Evolutionary conservation across 2,329 filamentous ascomycete genomes (phyloP), one percentile per base, ranked within the genome.

Genomic region (Monilinia laxa): DNA sequence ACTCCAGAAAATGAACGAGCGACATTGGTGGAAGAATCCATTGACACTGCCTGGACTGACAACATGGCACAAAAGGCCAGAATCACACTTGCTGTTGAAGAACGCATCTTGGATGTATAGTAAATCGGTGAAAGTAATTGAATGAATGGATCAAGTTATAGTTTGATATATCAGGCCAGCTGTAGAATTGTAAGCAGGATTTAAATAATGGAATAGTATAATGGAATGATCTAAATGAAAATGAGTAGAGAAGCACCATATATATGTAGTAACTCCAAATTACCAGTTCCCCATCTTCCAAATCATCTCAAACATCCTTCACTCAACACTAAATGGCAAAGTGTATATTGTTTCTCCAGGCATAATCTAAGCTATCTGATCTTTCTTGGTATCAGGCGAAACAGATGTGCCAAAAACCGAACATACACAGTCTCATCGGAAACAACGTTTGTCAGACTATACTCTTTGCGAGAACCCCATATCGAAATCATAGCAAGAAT

Each of bases 51-150:
- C 28, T 73, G 71, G 31, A 72, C 70, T 38, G 72, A 70, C 53
- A 71, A 53, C 35, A 68, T 67, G 66, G 71, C 68, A 60, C 71
- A 73, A 55, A 74, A 72, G 66, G 70, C 69, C 67, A 74, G 51
- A 54, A 73, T 71, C 23, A 73, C 49, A 60, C 71, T 70, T 42
- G 69, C 69, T n/a, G 69, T 72, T 25, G 71, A 71, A 31, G 69
- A 67, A 70, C 71, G 71, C 72, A 74, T 74, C 11, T 64, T 70
- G 66, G 57, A 28, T 38, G 18, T 59, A 60, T 55, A 64, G 51
- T 35, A 56, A 31, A 9, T 55, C 40, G 52, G 62, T 65, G 58
- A 64, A 45, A 35, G 47, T 42, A 28, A 38, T 62, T 38, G 40
- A 66, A 25, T n/a, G 28, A 64, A 51, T 45, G 42, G 7, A 54